Evolutionary conservation across 1,284 basidiomycete genomes (phyloP), one percentile per base, ranked within the genome.

Genomic region (Afroboletus lepidellus): DNA sequence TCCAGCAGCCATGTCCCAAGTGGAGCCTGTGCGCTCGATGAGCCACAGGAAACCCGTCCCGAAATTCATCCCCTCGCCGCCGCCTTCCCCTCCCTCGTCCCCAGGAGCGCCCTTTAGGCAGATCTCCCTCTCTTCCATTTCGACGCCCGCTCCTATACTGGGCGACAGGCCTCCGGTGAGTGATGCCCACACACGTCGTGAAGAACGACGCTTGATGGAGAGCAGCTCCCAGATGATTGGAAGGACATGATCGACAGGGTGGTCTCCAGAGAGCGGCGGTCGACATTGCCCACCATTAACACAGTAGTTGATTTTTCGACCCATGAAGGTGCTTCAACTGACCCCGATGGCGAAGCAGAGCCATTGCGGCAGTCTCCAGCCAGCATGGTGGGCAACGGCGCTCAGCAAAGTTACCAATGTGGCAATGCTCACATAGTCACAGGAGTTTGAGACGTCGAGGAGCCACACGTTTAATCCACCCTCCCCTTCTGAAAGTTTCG

Each of bases 1-100:
- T 39, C 34, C 33, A 46, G 45, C 18, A 50, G 41, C 36, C 54
- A 67, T 70, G 68, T 57, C 59, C 38, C 63, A 61, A 42, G 53
- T 42, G 53, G 65, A 67, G 33, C 66, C 64, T 45, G 54, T 48
- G 50, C 74, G 72, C 72, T 63, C 70, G 66, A 79, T 78, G 76
- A 81, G 79, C 65, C 81, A 84, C 65, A 75, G 85, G 48, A 87
- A 87, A 64, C 84, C 84, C 34, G 84, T 78, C 34, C 84, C 85
- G 3, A 70, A 70, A 51, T 84, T 80, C 65, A 74, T 84, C 27
- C 84, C 84, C 34, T 83, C 84, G 13, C 82, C 80, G 15, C 77
- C 78, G 45, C 66, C 74, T 11, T 78, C 79, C 5, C 79, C 71
- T 36, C 62, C 63, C 4, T 62, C 65, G 29, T 63, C 61, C 33